A percentile compares a stretch with the other conserved stretches of the same genome.
Evolutionary conservation across 2,329 filamentous ascomycete genomes (phyloP).

Genomic region (Venturia pyrina): DNA sequence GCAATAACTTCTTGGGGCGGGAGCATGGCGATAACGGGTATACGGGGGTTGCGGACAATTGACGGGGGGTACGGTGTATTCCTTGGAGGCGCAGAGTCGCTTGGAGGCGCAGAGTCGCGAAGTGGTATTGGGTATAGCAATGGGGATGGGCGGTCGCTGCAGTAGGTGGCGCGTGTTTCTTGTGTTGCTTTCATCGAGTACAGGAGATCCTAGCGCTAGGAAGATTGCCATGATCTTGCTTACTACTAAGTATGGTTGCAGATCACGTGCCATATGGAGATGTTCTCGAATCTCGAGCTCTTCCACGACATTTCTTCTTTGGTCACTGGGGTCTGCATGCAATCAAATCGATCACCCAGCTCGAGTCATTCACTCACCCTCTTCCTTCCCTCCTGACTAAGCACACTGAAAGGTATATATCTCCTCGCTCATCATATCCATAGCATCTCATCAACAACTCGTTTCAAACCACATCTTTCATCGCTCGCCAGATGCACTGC

Average conservation of each 20-base stretch:
- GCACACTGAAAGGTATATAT: not conserved
- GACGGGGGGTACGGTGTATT: not conserved
- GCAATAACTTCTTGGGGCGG: not conserved
- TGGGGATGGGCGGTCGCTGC: not conserved
- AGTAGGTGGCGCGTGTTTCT: not conserved
- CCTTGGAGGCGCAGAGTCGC: not conserved
- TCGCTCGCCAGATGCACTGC: not conserved
- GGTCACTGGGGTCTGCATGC: not conserved
- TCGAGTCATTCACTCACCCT: not conserved
- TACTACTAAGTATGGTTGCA: not conserved
- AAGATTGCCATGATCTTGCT: not conserved
- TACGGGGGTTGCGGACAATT: not conserved
- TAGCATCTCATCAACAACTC: not conserved
- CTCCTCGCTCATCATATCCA: not conserved
- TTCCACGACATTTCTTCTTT: not conserved
- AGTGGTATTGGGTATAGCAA: not conserved
- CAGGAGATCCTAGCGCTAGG: not conserved
- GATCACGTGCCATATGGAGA: not conserved
- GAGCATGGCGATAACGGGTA: slow-evolving; percentile 1
- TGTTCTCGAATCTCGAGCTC: not conserved
- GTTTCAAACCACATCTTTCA: not conserved
- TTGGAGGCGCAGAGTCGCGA: not conserved
- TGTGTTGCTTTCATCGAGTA: not conserved
- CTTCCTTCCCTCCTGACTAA: not conserved
- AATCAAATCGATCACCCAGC: not conserved